Base-by-base conservation (phyloP, 140 eudicot genomes). In the Stevia rebaudiana region DNA sequence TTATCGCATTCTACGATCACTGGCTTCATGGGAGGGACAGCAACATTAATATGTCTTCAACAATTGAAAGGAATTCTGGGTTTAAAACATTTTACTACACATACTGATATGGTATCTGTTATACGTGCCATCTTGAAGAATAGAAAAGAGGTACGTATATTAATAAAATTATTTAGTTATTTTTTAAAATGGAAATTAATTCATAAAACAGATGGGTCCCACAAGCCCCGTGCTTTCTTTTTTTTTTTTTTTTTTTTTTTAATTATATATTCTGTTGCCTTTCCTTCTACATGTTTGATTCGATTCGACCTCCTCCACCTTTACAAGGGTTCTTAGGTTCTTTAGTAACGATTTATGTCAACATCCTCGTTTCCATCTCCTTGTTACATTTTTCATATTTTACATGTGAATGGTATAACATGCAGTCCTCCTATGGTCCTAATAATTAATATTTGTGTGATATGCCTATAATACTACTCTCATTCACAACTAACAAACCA, bases 11-110 rank as follows among this genome's bases (percentile, higher is more conserved):
- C 98, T 8, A 88, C 96, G 0, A 92, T 92, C 3, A 61, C 70
- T 0, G 98, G 98, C 24, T 92, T 92, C 83, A 92, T 88, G 96
- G 96, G 95, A 65, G 98, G 98, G 44, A 83, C 98, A 11, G 98
- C 98, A 3, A 59, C 81, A 12, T 56, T 92, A 3, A 88, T 92
- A 0, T 61, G 76, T 70, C 81, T 92, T 46, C 98, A 92, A 75
- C 96, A 92, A 65, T 12, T 92, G 54, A 92, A 85, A 67, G 89
- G 96, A 13, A 37, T 92, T 59, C 82, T 92, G n/a, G 98, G 96
- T 18, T 28, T 92, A 70, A 73, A 79, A 69, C 96, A 92, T 69
- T 92, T 92, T 61, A 83, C 98, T 2, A 51, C 56, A 6, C 79
- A 75, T 44, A 92, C 96, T 6, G 87, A 85, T 65, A 69, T 88